These are phyloP conservation scores for Patellifolia procumbens DNA, from an alignment of 179 eudicot genomes.

Conservation along the genomic window DNA sequence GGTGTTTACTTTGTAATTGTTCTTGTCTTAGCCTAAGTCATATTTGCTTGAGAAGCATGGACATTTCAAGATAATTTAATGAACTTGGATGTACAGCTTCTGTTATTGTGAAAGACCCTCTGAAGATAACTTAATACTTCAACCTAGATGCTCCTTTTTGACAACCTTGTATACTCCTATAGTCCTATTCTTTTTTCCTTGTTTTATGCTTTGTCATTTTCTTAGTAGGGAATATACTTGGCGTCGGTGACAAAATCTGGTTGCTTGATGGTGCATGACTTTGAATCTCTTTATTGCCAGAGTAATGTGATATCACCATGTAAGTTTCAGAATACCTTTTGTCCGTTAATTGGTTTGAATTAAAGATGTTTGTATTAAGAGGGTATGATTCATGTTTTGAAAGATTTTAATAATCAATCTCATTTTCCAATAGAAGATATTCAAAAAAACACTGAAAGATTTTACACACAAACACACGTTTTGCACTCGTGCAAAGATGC, in stretches of 20 bases:
- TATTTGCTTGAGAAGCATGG: not conserved
- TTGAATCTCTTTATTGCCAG: conserved; percentile 67
- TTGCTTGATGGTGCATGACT: conserved; percentile 86
- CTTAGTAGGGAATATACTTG: conserved; percentile 70
- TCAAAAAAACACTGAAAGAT: not conserved
- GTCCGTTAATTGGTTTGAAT: not conserved
- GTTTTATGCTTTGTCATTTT: not conserved
- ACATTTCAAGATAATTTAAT: not conserved
- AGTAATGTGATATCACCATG: conserved; percentile 43
- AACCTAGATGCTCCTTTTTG: no score
- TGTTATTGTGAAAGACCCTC: not conserved
- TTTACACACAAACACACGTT: not conserved
- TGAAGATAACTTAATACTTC: no score
- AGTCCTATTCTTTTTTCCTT: not conserved
- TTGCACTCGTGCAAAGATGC: no score
- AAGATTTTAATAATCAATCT: not conserved
- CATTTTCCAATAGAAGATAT: not conserved
- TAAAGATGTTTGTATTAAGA: not conserved
- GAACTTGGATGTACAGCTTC: conserved; percentile 12
- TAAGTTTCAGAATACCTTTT: conserved; percentile 23
- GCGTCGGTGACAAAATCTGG: conserved; percentile 86
- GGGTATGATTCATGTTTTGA: not conserved
- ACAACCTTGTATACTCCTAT: no score
- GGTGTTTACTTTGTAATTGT: not conserved
- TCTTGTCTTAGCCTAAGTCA: not conserved